Conservation (phyloP, 1,284 basidiomycete genomes). For the Cryptococcus deneoformans region DNA sequence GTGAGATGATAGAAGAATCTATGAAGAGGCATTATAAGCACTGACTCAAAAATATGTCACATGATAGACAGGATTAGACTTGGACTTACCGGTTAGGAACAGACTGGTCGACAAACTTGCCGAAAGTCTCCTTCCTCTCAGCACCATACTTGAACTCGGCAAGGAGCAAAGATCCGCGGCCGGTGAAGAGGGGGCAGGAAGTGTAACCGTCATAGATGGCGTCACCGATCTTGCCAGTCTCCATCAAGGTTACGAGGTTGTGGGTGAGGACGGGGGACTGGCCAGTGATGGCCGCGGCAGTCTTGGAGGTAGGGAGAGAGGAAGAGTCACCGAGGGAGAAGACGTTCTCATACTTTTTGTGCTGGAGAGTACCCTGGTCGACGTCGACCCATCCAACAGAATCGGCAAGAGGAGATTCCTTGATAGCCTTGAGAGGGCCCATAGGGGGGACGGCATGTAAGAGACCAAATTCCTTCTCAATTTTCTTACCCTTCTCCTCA, state of each 20-base stretch:
- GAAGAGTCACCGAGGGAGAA: conserved; percentile 90
- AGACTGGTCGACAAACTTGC: conserved; percentile 63
- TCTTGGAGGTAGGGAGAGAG: conserved; percentile 91
- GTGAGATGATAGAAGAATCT: conserved; percentile 88
- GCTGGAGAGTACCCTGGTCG: conserved; percentile 73
- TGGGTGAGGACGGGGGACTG: conserved; percentile 88
- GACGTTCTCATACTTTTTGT: conserved; percentile 80
- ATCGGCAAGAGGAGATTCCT: conserved; percentile 72
- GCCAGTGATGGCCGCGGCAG: conserved; percentile 86
- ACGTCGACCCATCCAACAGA: conserved; percentile 87
- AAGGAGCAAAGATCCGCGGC: conserved; percentile 65
- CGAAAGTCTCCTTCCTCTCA: conserved; percentile 82
- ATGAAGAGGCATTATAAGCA: not conserved
- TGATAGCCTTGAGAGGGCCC: conserved; percentile 82
- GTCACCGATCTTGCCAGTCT: conserved; percentile 64
- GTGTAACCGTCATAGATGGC: conserved; percentile 79
- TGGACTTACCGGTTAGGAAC: conserved; percentile 52
- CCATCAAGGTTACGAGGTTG: conserved; percentile 74
- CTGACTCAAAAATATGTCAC: no score
- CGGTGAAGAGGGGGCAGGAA: conserved; percentile 47
- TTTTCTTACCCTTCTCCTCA: conserved; percentile 53
- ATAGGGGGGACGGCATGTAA: conserved; percentile 89
- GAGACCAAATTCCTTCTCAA: conserved; percentile 73
- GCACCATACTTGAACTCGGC: conserved; percentile 82
- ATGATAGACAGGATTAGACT: not conserved